Evolutionary conservation across 352 stramenopile species (phyloP).

Genomic region (Globisporangium spiculum): DNA sequence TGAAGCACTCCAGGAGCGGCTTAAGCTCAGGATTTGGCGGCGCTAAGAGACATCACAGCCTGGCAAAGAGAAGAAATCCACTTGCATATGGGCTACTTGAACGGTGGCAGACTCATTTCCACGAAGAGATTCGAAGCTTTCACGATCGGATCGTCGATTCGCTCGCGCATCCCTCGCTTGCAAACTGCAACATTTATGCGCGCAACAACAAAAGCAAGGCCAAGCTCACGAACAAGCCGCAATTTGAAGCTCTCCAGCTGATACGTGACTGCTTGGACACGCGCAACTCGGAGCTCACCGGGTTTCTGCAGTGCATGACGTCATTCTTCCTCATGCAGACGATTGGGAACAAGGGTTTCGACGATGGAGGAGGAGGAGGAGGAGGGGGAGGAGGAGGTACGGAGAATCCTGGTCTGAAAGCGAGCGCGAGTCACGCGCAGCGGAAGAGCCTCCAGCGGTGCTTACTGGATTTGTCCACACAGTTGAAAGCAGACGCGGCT

Average conservation of each 20-base stretch:
- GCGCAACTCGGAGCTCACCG: not conserved
- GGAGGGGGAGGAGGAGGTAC: not conserved
- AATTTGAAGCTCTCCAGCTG: not conserved
- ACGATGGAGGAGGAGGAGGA: not conserved
- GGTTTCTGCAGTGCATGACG: conserved; percentile 14
- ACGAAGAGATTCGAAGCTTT: conserved; percentile 25
- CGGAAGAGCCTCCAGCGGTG: not conserved
- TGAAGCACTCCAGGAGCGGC: conserved; percentile 12
- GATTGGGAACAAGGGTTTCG: not conserved
- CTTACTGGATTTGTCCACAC: conserved; percentile 4
- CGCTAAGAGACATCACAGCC: not conserved
- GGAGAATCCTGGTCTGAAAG: not conserved
- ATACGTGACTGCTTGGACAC: not conserved
- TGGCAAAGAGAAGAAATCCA: not conserved
- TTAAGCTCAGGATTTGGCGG: not conserved
- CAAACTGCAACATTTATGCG: conserved; percentile 17
- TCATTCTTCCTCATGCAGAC: conserved; percentile 20
- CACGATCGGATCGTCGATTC: conserved; percentile 12
- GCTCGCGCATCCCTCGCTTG: not conserved
- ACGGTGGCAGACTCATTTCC: conserved; percentile 31
- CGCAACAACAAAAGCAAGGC: conserved; percentile 11
- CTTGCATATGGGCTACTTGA: conserved; percentile 16
- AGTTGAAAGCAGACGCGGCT: not conserved
- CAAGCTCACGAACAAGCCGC: conserved; percentile 10
- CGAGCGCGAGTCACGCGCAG: not conserved